Base-by-base conservation (phyloP, 345 rosid genomes). In the Hypericum perforatum region DNA sequence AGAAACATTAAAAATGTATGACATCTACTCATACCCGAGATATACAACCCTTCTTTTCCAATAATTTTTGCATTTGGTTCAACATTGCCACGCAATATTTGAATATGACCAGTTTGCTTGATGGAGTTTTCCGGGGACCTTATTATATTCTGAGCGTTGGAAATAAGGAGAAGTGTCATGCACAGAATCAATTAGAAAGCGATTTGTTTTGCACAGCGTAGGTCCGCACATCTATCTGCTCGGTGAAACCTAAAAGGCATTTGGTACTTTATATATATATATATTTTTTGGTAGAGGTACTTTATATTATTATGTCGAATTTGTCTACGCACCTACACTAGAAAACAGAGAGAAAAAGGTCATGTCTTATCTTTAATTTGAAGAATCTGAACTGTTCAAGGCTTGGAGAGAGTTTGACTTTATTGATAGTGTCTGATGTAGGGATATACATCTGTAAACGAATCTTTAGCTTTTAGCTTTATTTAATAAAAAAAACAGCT, bases 1-100 rank as follows among this genome's bases (percentile, higher is more conserved):
- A 52, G 32, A 49, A 11, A 57, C 37, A 12, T 7, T 12, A 13
- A 6, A 12, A 41, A 13, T 22, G 14, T 22, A 8, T 14, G 40
- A 48, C 16, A 62, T 47, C 62, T 59, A 50, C 42, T 7, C 16
- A 45, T 53, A 92, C 99, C 99, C 54, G 91, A 81, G 71, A 92
- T 89, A 76, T 77, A 84, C 12, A 92, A 70, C 29, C 99, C 99
- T 71, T 92, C 98, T 73, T 92, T 92, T 68, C 99, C 99, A 2
- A 97, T 92, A 65, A 92, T 92, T 74, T 92, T 92, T 46, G 99
- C 99, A n/a, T 89, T 81, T 9, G 99, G 94, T 29, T 97, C 95
- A 49, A 92, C 71, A 74, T 94, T 91, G 64, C 99, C 99, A 16
- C 70, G 64, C 60, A 94, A 72, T 57, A 89, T 79, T 71, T 94